These are phyloP conservation scores for Colletotrichum cereale DNA, from an alignment of 2,329 filamentous ascomycete genomes.

Conservation along the genomic window DNA sequence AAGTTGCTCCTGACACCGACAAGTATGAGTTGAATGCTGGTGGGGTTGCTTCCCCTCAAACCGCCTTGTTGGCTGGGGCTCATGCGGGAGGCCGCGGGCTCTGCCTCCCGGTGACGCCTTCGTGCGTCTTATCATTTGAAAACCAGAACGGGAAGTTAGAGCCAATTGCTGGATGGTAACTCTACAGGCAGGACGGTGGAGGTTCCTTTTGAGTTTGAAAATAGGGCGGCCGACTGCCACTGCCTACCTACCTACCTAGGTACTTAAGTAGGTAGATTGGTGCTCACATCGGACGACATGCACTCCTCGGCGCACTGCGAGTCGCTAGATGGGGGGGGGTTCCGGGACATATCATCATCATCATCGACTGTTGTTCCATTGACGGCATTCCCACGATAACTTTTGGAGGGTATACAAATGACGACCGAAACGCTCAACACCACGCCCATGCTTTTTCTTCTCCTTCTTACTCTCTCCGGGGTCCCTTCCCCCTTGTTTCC, in stretches of 20 bases:
- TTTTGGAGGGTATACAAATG: constrained; percentile 37
- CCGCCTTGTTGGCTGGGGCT: neutral
- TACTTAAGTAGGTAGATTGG: neutral
- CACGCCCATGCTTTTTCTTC: neutral
- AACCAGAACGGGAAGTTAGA: neutral
- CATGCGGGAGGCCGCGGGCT: constrained; percentile 6
- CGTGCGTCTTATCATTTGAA: neutral
- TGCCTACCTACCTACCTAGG: neutral
- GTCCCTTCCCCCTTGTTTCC: neutral
- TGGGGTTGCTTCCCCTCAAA: constrained; percentile 2
- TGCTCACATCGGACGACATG: neutral
- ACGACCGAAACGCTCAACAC: constrained; percentile 34
- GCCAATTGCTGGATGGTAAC: neutral
- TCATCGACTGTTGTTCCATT: constrained; percentile 15
- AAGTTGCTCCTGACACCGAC: neutral
- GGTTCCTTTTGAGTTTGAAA: neutral
- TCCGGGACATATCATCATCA: neutral
- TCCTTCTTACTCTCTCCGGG: neutral
- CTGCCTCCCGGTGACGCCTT: neutral
- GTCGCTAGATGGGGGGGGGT: neutral
- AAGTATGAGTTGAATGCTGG: neutral
- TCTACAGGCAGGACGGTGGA: neutral
- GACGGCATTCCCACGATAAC: constrained; percentile 22
- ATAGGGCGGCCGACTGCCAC: neutral
- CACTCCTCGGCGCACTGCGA: neutral